Evolutionary conservation across 1,139 yeast genomes (phyloP), one percentile per base, ranked within the genome.

Genomic region (Hyphopichia fennica): DNA sequence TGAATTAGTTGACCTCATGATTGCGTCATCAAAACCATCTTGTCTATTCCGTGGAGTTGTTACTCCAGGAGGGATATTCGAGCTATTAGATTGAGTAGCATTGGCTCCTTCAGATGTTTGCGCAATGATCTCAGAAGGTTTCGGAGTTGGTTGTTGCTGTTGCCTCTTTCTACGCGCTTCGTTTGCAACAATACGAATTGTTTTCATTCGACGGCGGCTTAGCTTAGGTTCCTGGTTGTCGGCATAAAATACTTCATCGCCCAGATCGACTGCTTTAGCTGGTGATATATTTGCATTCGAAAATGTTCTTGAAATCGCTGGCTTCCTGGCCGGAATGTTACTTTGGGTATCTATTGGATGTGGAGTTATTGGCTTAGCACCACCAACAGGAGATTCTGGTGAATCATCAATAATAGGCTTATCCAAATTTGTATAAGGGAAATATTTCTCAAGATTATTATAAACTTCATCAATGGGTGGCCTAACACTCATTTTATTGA

Each of bases 391-490:
- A 0, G 87, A 80, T 1, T 73, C 69, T 0, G 89, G 85, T 0
- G 90, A 83, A 38, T 87, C 91, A 56, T 88, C 93, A 30, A 91
- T 79, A 32, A 93, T 89, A 1, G 98, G 96, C 54, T 87, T 87
- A 58, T 95, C 99, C 47, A 95, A 76, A 63, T 93, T 93, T 0
- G 98, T 84, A 52, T 87, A 77, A 0, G 99, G 99, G 71, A 95
- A 95, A 60, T 88, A 95, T 55, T 81, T 79, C 54, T 93, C 99
- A 52, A 95, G 76, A 56, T 95, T 90, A 45, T 90, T 89, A 58
- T 90, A 93, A 31, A 95, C 85, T 39, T 87, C 95, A 56, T 93
- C 98, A 1, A 96, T 86, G 0, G 99, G 91, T 2, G 99, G 99
- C 58, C 99, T 81, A 6, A 93, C 84, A 10, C 52, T 57, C 77